A percentile compares a stretch with the other conserved stretches of the same genome.
phyloP scores from a whole-genome alignment of 176 grass and related monocot genomes.

The bread wheat (Triticum aestivum) region IWGSC_CS_RefSeq_v2.1 NC_057799.1:606073908-606074407 shows the following conservation, averaged over 20 bases:
- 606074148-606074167: slow-evolving; percentile 28
- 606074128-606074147: neutral
- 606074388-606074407: neutral
- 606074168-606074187: slow-evolving; percentile 94
- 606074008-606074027: slow-evolving; percentile 31
- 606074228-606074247: slow-evolving; percentile 74
- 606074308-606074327: slow-evolving; percentile 99
- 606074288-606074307: slow-evolving; percentile 95
- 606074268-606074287: slow-evolving; percentile 94
- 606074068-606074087: slow-evolving; percentile 82
- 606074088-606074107: slow-evolving; percentile 95
- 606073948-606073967: no score
- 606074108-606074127: slow-evolving; percentile 53
- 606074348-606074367: slow-evolving; percentile 10
- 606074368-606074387: neutral
- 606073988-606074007: no score
- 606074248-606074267: slow-evolving; percentile 79
- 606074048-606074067: slow-evolving; percentile 60
- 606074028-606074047: slow-evolving; percentile 4
- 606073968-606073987: no score
- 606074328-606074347: slow-evolving; percentile 88
- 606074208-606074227: slow-evolving; percentile 92
- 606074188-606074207: slow-evolving; percentile 66
- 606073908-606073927: no score
- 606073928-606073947: no score